A percentile compares a stretch with the other conserved stretches of the same genome.
Conservation (phyloP, 371 early-diverging fungal genomes). For the Mucor plumbeus region DNA sequence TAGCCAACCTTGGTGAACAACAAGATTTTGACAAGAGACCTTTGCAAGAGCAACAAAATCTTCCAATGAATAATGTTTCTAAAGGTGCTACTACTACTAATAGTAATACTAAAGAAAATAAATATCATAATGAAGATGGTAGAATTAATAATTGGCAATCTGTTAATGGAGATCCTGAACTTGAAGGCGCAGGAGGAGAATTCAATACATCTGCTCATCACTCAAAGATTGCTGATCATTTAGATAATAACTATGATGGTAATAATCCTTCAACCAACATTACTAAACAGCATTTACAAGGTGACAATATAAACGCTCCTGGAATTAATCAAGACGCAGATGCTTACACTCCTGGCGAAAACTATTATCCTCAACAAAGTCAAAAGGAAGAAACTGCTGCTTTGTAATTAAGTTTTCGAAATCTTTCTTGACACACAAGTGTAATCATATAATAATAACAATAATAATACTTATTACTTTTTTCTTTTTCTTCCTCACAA, state of each 20-base stretch:
- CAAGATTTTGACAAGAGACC: slow-evolving; percentile 6
- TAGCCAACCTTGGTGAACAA: neutral
- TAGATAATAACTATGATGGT: neutral
- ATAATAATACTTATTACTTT: neutral
- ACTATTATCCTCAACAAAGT: slow-evolving; percentile 5
- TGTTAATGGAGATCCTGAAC: neutral
- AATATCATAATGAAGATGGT: neutral
- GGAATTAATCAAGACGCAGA: too few relatives aligned
- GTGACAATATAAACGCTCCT: too few relatives aligned
- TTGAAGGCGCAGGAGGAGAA: neutral
- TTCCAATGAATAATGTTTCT: neutral
- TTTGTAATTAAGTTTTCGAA: neutral
- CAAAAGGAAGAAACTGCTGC: slow-evolving; percentile 2
- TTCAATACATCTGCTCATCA: neutral
- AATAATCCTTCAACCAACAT: too few relatives aligned
- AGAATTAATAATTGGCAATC: slow-evolving; percentile 4
- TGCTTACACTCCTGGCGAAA: slow-evolving; percentile 6
- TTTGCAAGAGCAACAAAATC: neutral
- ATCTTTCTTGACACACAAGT: neutral
- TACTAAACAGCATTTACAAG: neutral
- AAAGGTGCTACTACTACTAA: neutral
- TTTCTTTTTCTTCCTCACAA: neutral
- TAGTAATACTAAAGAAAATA: too few relatives aligned
- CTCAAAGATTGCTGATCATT: slow-evolving; percentile 4
- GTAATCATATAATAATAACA: neutral